Base-by-base conservation (phyloP, 148 eudicot genomes). In the Cornus florida region DNA sequence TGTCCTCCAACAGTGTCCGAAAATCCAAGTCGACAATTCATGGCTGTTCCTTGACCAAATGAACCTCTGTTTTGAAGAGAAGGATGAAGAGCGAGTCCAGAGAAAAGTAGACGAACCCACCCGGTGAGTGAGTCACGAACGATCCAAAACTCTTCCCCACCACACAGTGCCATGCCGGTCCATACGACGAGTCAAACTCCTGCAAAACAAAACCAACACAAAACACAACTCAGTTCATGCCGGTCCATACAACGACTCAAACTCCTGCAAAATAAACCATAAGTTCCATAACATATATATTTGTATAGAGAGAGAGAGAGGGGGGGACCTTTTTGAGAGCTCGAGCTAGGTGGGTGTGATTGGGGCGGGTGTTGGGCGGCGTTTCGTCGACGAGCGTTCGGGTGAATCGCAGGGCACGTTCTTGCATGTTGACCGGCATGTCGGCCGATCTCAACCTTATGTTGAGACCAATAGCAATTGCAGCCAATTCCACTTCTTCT, bases 141-240 rank as follows among this genome's bases (percentile, higher is more conserved):
- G 89, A 86, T 50, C 89, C 89, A 50, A 84, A 86, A 77, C 89
- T 86, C 83, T 84, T 86, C 67, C 89, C 89, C 19, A 78, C 87
- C 76, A 86, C 81, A 24, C 89, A 86, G 83, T 86, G 89, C 89
- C 89, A 86, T 60, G 84, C 85, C 79, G 74, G 83, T 22, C 89
- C 89, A 20, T 86, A 86, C 74, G 62, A 14, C 67, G 56, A 74
- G 78, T 87, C 89, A 75, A 87, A 87, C 41, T 87, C 89, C 89
- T 87, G 69, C 12, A 53, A 53, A 53, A 32, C 8, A 11, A 75
- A 2, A 28, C 38, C 3, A 7, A 28, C 35, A 10, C 35, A 28
- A 28, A 28, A 28, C 28, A 28, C 43, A 33, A 10, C 9, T 13
- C 71, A 69, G 5, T 32, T 4, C 5, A 86, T 60, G 84, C 85